phyloP scores from a whole-genome alignment of 345 rosid species.

The Eucalyptus erythrocorys region DNA sequence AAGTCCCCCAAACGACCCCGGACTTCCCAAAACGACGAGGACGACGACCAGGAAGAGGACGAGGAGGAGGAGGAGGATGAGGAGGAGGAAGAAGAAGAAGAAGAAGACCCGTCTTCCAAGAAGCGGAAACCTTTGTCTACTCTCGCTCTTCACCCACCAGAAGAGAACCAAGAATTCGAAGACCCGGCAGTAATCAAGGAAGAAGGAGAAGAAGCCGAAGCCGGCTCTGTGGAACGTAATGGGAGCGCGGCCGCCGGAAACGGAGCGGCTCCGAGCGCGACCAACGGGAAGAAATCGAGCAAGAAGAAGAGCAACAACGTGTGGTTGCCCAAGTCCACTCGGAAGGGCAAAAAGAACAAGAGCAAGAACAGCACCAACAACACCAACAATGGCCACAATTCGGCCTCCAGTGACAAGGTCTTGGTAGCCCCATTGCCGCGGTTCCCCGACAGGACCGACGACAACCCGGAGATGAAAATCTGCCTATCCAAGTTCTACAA shows the following conservation, averaged over 20 bases:
- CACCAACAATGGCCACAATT: background rate
- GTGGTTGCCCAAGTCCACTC: slow-evolving; percentile 74
- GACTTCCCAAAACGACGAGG: slow-evolving; percentile 12
- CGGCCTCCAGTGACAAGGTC: slow-evolving; percentile 39
- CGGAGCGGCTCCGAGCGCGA: background rate
- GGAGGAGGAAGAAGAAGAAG: slow-evolving; percentile 24
- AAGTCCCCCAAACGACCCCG: slow-evolving; percentile 7
- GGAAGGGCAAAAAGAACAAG: slow-evolving; percentile 80
- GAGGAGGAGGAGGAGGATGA: slow-evolving; percentile 21
- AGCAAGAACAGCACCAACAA: slow-evolving; percentile 22
- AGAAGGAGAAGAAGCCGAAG: background rate
- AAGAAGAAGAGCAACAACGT: slow-evolving; percentile 77
- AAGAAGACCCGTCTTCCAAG: background rate
- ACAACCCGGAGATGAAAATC: slow-evolving; percentile 55
- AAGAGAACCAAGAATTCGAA: background rate
- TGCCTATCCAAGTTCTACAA: slow-evolving; percentile 86
- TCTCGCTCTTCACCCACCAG: background rate
- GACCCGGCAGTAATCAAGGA: background rate
- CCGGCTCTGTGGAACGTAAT: background rate
- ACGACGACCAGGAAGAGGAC: slow-evolving; percentile 26
- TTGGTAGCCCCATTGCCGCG: slow-evolving; percentile 69
- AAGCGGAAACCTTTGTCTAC: background rate
- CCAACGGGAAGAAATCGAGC: slow-evolving; percentile 34
- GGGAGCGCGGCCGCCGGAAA: background rate
- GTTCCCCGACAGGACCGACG: slow-evolving; percentile 74